Conservation (phyloP, 2,329 filamentous ascomycete species). For the Cladobotryum protrusum region DNA sequence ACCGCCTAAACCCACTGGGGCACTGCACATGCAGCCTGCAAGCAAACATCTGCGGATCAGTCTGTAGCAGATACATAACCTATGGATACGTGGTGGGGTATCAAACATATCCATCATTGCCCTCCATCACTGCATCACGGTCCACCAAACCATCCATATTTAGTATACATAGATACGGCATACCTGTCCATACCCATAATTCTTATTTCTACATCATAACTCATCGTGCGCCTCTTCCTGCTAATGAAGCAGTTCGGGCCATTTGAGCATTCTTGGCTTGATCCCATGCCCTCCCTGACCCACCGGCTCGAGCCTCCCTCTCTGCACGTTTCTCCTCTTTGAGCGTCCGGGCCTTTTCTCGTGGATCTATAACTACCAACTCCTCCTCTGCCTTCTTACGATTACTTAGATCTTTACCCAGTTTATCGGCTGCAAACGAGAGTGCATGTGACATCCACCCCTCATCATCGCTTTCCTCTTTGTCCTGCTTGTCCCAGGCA, state of each 20-base stretch:
- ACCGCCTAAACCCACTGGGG: too few species aligned
- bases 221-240: slow-evolving; percentile 51
- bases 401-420: slow-evolving; percentile 89
- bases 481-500: slow-evolving; percentile 66
- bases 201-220: background rate
- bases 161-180: background rate
- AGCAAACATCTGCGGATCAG: too few species aligned
- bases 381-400: slow-evolving; percentile 89
- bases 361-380: slow-evolving; percentile 84
- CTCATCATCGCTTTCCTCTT: slow-evolving; percentile 53
- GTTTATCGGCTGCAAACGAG: slow-evolving; percentile 78
- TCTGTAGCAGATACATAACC: too few species aligned
- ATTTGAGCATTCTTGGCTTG: slow-evolving; percentile 51
- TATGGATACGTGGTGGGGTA: too few species aligned
- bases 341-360: slow-evolving; percentile 71
- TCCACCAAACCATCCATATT: background rate
- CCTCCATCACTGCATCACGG: background rate
- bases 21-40: too few species aligned
- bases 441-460: slow-evolving; percentile 85
- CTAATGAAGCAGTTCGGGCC: slow-evolving; percentile 46
- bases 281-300: slow-evolving; percentile 54
- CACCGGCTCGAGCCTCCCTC: slow-evolving; percentile 47
- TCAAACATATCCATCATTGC: too few species aligned
- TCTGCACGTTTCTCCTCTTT: slow-evolving; percentile 57
- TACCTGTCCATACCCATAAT: background rate